phyloP scores from a whole-genome alignment of 2,329 filamentous ascomycete genomes.

The Ophiocordyceps sinensis region DNA sequence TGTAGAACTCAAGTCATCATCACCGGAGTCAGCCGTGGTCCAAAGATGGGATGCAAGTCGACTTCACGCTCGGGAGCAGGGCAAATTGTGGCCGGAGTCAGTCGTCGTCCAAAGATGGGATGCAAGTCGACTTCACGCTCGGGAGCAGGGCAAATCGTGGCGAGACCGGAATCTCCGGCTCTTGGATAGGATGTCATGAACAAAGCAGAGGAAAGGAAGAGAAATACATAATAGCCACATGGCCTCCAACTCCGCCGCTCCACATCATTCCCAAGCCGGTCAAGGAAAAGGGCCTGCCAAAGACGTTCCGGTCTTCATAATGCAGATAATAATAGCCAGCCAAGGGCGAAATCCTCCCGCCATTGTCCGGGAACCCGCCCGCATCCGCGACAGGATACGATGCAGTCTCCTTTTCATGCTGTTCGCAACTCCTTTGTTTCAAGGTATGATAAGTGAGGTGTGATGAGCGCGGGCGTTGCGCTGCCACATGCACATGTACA shows the following conservation, averaged over 20 bases:
- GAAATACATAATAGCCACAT: conserved; percentile 9
- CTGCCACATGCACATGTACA: too few species aligned
- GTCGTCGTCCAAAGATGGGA: too few species aligned
- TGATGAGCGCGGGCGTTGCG: too few species aligned
- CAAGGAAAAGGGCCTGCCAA: conserved; percentile 8
- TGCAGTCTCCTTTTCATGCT: too few species aligned
- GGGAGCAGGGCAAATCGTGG: neutral
- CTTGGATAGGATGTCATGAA: neutral
- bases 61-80: neutral
- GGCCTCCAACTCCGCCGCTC: conserved; percentile 20
- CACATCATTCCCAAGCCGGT: conserved; percentile 13
- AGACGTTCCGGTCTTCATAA: conserved; percentile 1
- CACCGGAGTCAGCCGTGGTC: too few species aligned
- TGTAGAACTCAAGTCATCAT: conserved; percentile 19
- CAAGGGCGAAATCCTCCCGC: neutral
- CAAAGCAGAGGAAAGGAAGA: conserved; percentile 5
- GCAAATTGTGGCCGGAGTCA: neutral
- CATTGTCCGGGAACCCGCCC: too few species aligned
- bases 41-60: neutral
- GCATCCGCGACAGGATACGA: too few species aligned
- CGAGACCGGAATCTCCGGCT: neutral
- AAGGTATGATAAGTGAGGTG: too few species aligned
- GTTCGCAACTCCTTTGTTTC: too few species aligned
- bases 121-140: neutral
- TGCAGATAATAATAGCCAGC: conserved; percentile 1